Base-by-base conservation (phyloP, 1,284 basidiomycete species). In the Puccinia novopanici region DNA sequence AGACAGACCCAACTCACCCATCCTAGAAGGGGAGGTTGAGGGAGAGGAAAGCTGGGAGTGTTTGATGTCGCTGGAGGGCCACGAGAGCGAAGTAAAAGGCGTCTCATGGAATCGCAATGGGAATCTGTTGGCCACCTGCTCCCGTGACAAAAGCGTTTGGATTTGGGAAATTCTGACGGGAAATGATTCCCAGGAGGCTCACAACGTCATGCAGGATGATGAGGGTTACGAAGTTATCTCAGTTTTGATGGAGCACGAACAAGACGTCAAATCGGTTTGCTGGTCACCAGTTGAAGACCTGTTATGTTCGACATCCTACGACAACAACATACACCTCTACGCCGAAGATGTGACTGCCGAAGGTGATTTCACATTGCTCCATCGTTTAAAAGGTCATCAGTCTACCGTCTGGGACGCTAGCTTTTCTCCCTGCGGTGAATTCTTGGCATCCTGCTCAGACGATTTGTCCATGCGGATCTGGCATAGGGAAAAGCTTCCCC, bases 271-370 rank as follows among this genome's bases (percentile, higher is more conserved):
- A 87, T 92, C 89, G 79, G 91, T 99, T 13, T 90, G 92, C 10
- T 99, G 95, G 94, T 95, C 98, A 87, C 96, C 97, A 3, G 89
- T 88, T 10, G 94, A 98, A 87, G 96, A 95, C 91, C 92, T 98
- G 80, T 91, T 99, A 75, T 97, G 96, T 13, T 98, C 95, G 4
- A 94, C 91, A 12, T 98, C 95, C 0, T 99, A 99, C 87, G 97
- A 99, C 85, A 94, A 98, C 84, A 93, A 93, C 9, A 93, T 99
- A 86, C 94, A 94, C 84, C 89, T 99, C 34, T 96, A 97, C 86
- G 87, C 93, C 81, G 95, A 98, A 85, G 96, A 99, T 85, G 94
- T 94, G 0, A 90, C 90, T 27, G 82, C 82, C 80, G 94, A 96
- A 83, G 96, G 99, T 86, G 98, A 97, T 94, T 95, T 90, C 85